Evolutionary conservation across 352 stramenopile species (phyloP), one percentile per base, ranked within the genome.

Genomic region (Aphanomyces euteiches): DNA sequence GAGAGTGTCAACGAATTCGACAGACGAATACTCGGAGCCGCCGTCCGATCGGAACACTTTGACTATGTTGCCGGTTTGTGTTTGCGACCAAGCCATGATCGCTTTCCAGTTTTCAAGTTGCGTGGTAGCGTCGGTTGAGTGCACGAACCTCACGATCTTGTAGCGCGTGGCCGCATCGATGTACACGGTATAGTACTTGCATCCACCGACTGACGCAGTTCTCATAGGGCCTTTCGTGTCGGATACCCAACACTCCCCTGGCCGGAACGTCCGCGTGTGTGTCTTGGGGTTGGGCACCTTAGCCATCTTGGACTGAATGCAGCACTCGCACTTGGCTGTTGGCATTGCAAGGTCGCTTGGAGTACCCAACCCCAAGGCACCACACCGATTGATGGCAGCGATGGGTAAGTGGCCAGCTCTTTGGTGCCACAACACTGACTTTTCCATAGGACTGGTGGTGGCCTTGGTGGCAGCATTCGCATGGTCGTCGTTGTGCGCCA

Each of bases 41-140:
- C 73, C 77, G 15, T 79, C 63, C 34, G 61, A 71, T 28, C 65
- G 54, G 4, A 79, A n/a, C 8, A 50, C 65, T 28, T 74, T 67
- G 41, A 78, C 63, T 13, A 47, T 64, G 17, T 41, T n/a, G 38
- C 53, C 47, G 3, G 39, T 68, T 41, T 75, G 63, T 19, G 4
- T 40, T 79, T 47, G 71, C 60, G 7, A 71, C 7, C 13, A 74
- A 36, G 2, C 39, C 50, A 5, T 45, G 48, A 60, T 72, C 58
- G 50, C 43, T n/a, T 47, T 47, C 19, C 74, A 75, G 5, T 66
- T 66, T 10, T 15, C 13, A 10, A 13, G 13, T 2, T 66, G 58
- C 10, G 1, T 57, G 13, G 13, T 37, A 10, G 38, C 28, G 13
- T 57, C 58, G 2, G 43, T 66, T 15, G 13, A 38, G 12, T 56